Conservation (phyloP, 2,329 filamentous ascomycete species). For the Anisogramma anomala region DNA sequence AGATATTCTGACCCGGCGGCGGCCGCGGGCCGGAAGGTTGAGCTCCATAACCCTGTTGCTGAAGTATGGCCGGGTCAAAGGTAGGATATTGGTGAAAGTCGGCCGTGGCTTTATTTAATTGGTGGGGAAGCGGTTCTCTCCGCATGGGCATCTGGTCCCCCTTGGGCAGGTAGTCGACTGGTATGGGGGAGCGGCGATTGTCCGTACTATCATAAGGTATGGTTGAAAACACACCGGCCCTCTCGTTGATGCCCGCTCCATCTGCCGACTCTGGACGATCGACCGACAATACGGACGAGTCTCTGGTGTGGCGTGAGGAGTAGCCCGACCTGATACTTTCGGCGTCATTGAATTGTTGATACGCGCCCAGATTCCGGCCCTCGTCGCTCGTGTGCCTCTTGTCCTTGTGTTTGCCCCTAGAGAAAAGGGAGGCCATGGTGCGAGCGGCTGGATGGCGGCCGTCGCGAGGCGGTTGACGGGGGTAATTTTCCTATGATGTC, state of each 20-base stretch:
- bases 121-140: slow-evolving; percentile 68
- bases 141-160: slow-evolving; percentile 50
- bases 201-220: slow-evolving; percentile 70
- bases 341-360: slow-evolving; percentile 45
- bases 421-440: slow-evolving; percentile 60
- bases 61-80: slow-evolving; percentile 44
- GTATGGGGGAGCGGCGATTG: slow-evolving; percentile 57
- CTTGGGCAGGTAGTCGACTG: slow-evolving; percentile 62
- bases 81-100: slow-evolving; percentile 88
- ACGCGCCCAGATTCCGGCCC: slow-evolving; percentile 40
- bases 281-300: slow-evolving; percentile 59
- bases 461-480: not conserved
- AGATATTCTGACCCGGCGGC: slow-evolving; percentile 47
- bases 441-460: slow-evolving; percentile 6
- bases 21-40: slow-evolving; percentile 52
- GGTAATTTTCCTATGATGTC: slow-evolving; percentile 2
- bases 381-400: slow-evolving; percentile 52
- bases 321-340: slow-evolving; percentile 40
- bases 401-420: slow-evolving; percentile 71
- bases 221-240: slow-evolving; percentile 72
- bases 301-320: slow-evolving; percentile 63
- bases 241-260: slow-evolving; percentile 52
- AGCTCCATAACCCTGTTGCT: slow-evolving; percentile 31
- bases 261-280: slow-evolving; percentile 56
- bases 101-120: slow-evolving; percentile 62